Conservation (phyloP, 1,139 yeast genomes). For the Zygosaccharomyces sapae region DNA sequence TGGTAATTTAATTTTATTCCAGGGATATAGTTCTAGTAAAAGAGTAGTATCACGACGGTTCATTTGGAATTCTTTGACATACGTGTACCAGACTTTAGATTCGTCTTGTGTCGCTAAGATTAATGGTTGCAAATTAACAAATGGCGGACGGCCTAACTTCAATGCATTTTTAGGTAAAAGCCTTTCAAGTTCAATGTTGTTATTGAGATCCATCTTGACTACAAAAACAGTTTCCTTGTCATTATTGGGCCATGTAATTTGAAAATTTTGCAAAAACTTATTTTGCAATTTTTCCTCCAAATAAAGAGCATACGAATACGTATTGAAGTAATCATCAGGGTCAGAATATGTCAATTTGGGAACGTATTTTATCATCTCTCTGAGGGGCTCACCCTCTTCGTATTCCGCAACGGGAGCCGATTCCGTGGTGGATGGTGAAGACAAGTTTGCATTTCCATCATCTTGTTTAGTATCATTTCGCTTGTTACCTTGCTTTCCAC, state of each 20-base stretch:
- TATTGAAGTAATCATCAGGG: slow-evolving; percentile 51
- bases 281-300: slow-evolving; percentile 52
- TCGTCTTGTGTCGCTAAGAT: slow-evolving; percentile 40
- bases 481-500: too few relatives aligned
- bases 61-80: slow-evolving; percentile 38
- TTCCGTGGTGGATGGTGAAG: not conserved
- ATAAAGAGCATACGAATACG: slow-evolving; percentile 57
- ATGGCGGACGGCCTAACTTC: slow-evolving; percentile 41
- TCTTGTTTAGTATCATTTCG: not conserved
- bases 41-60: slow-evolving; percentile 41
- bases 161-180: slow-evolving; percentile 39
- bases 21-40: slow-evolving; percentile 49
- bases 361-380: slow-evolving; percentile 31
- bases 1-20: slow-evolving; percentile 56
- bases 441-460: not conserved
- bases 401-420: slow-evolving; percentile 9
- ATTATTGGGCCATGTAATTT: slow-evolving; percentile 53
- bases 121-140: slow-evolving; percentile 43
- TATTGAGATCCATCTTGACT: slow-evolving; percentile 37
- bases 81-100: slow-evolving; percentile 38
- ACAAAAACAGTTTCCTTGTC: slow-evolving; percentile 42
- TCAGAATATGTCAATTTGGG: slow-evolving; percentile 49
- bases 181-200: slow-evolving; percentile 36
- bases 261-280: slow-evolving; percentile 45
- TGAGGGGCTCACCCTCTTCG: slow-evolving; percentile 37